Conservation (phyloP, 371 early-diverging fungal genomes). For the Chytridiales sp. region DNA sequence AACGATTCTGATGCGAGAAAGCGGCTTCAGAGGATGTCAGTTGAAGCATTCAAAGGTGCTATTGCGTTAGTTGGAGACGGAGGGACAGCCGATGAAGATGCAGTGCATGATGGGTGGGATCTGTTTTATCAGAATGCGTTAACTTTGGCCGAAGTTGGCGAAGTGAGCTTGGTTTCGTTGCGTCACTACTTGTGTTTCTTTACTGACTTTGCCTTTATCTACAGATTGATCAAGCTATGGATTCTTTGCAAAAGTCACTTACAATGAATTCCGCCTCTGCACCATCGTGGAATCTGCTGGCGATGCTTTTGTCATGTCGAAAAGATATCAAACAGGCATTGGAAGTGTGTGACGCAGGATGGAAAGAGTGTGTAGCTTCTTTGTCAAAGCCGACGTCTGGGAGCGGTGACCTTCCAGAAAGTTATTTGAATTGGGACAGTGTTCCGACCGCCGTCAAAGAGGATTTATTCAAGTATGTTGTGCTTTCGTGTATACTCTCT, state of each 20-base stretch:
- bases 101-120: conserved; percentile 20
- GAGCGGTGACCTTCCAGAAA: conserved; percentile 2
- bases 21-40: conserved; percentile 63
- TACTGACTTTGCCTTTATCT: conserved; percentile 41
- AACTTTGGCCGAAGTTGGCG: conserved; percentile 78
- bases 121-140: conserved; percentile 75
- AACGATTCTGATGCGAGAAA: conserved; percentile 67
- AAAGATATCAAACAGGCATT: conserved; percentile 64
- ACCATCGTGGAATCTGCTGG: conserved; percentile 85
- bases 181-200: neutral
- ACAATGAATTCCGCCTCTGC: conserved; percentile 60
- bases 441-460: conserved; percentile 33
- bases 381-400: neutral
- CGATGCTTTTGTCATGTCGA: conserved; percentile 70
- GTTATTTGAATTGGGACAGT: conserved; percentile 41
- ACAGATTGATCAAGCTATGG: conserved; percentile 64
- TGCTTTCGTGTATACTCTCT: conserved; percentile 1
- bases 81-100: neutral
- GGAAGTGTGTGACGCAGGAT: conserved; percentile 71
- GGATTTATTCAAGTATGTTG: conserved; percentile 45
- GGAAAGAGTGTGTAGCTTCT: conserved; percentile 53
- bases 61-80: neutral
- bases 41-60: conserved; percentile 54
- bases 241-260: conserved; percentile 61
- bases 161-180: conserved; percentile 42